phyloP scores from a whole-genome alignment of 441 rosid genomes.

The Theobroma grandiflorum region DNA sequence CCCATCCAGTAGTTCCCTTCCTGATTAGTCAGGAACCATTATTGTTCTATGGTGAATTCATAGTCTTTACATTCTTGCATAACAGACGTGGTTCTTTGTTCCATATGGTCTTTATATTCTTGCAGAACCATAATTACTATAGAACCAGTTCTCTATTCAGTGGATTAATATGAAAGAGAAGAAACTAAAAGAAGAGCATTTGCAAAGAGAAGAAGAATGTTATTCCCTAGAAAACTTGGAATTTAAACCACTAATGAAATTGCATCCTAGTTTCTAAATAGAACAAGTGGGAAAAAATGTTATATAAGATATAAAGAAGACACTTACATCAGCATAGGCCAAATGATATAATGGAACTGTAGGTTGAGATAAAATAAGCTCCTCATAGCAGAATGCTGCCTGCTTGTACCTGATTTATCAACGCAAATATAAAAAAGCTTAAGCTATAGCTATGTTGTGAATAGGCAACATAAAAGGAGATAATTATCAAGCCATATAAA shows the following conservation, averaged over 20 bases:
- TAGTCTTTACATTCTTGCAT: not conserved
- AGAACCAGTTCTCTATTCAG: not conserved
- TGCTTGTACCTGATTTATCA: slow-evolving; percentile 86
- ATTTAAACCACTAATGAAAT: not conserved
- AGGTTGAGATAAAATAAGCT: slow-evolving; percentile 84
- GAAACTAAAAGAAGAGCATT: not conserved
- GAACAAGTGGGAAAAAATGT: not conserved
- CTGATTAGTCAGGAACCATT: not conserved
- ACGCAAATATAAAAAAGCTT: not conserved
- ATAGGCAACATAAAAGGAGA: slow-evolving; percentile 14
- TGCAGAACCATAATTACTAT: not conserved
- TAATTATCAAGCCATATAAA: slow-evolving; percentile 2
- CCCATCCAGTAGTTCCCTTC: not conserved
- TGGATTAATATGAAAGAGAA: not conserved
- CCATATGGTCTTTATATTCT: not conserved
- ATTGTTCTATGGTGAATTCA: slow-evolving; percentile 5
- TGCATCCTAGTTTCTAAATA: slow-evolving; percentile 3
- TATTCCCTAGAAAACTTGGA: slow-evolving; percentile 9
- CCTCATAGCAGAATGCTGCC: slow-evolving; percentile 98
- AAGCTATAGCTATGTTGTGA: slow-evolving; percentile 9
- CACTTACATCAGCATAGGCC: slow-evolving; percentile 90
- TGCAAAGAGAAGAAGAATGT: not conserved
- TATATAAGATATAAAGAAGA: slow-evolving; percentile 2
- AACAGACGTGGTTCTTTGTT: slow-evolving; percentile 14
- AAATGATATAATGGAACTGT: slow-evolving; percentile 83